These are phyloP conservation scores for Atractiella rhizophila DNA, from an alignment of 768 basidiomycete species.

Conservation along the genomic window DNA sequence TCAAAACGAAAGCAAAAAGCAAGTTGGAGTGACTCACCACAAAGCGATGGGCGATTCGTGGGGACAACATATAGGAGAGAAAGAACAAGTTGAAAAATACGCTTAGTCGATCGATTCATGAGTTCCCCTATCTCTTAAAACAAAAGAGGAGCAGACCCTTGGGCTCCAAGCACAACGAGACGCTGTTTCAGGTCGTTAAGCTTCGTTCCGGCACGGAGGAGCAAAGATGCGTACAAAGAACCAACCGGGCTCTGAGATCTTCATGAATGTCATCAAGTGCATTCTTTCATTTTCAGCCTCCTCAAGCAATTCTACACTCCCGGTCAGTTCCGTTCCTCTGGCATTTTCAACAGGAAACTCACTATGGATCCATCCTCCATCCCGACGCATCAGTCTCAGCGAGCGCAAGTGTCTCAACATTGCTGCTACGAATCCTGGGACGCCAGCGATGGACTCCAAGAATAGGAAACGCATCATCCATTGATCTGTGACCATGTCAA, in stretches of 20 bases:
- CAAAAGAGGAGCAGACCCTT: no score
- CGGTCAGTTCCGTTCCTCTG: background rate
- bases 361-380: slow-evolving; percentile 67
- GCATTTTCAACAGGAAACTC: slow-evolving; percentile 23
- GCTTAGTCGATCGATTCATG: no score
- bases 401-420: slow-evolving; percentile 56
- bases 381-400: slow-evolving; percentile 52
- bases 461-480: slow-evolving; percentile 31
- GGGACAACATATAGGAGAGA: slow-evolving; percentile 9
- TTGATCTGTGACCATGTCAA: background rate
- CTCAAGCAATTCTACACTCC: background rate
- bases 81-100: background rate
- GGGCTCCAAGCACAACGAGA: no score
- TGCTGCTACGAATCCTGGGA: slow-evolving; percentile 24
- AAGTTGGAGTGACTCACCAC: no score
- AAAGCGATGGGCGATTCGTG: slow-evolving; percentile 42
- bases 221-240: slow-evolving; percentile 56
- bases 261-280: slow-evolving; percentile 66
- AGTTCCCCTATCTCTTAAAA: no score
- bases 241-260: slow-evolving; percentile 49
- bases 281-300: background rate
- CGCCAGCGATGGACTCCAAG: slow-evolving; percentile 73
- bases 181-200: background rate
- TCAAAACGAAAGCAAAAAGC: slow-evolving; percentile 27
- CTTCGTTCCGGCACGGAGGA: slow-evolving; percentile 43